Percentiles rank a stretch among this genome's conserved stretches.
Conservation (phyloP, 768 basidiomycete species). For the Mycena olivaceomarginata region DNA sequence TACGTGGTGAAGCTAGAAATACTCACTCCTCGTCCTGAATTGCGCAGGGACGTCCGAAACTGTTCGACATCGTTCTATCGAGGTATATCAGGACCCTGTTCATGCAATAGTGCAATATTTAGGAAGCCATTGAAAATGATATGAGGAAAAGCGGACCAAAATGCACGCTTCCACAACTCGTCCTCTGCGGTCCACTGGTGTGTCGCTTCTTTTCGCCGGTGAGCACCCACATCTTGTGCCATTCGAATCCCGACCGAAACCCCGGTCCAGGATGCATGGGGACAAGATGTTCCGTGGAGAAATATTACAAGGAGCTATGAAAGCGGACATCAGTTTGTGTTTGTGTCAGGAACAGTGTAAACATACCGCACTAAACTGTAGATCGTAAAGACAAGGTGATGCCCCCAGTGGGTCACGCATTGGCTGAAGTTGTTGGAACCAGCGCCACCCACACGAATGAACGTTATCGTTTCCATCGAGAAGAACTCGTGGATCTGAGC, state of each 20-base stretch:
- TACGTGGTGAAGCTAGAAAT: background rate
- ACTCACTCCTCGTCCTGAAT: slow-evolving; percentile 86
- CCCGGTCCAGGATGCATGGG: slow-evolving; percentile 78
- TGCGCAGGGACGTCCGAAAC: slow-evolving; percentile 81
- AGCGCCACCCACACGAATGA: slow-evolving; percentile 76
- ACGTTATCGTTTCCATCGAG: slow-evolving; percentile 64
- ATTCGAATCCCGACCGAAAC: slow-evolving; percentile 82
- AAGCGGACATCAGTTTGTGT: background rate
- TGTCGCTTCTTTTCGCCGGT: slow-evolving; percentile 62
- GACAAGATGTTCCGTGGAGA: slow-evolving; percentile 67
- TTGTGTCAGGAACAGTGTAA: slow-evolving; percentile 42
- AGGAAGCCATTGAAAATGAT: background rate
- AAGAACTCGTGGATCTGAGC: slow-evolving; percentile 78
- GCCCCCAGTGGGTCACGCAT: slow-evolving; percentile 76
- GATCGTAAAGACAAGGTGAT: slow-evolving; percentile 79
- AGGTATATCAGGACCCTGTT: slow-evolving; percentile 69
- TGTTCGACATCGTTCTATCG: slow-evolving; percentile 67
- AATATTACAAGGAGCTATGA: slow-evolving; percentile 69
- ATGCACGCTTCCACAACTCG: slow-evolving; percentile 85
- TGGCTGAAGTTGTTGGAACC: slow-evolving; percentile 79
- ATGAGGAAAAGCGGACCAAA: slow-evolving; percentile 63
- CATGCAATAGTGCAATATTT: background rate
- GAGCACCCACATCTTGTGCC: slow-evolving; percentile 86
- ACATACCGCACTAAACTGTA: slow-evolving; percentile 82
- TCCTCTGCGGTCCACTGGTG: slow-evolving; percentile 70